A percentile compares a stretch with the other conserved stretches of the same genome.
phyloP scores from a whole-genome alignment of 2,329 filamentous ascomycete genomes.

The Ascochyta koolunga region DNA sequence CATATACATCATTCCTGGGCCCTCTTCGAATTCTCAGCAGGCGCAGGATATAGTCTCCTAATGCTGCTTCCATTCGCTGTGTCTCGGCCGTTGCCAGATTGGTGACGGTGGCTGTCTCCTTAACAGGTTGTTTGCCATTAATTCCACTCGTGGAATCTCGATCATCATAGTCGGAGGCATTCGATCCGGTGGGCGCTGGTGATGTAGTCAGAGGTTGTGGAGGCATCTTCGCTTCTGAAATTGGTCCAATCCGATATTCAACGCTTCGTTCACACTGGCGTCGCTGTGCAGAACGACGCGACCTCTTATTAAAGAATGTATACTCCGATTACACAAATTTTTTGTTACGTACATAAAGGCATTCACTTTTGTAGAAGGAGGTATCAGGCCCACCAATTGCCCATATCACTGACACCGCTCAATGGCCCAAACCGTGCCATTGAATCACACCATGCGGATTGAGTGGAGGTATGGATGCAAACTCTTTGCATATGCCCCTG shows the following conservation, averaged over 20 bases:
- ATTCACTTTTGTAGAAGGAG: background rate
- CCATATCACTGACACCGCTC: background rate
- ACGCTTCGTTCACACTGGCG: background rate
- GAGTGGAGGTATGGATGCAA: constrained; percentile 5
- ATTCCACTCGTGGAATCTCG: constrained; percentile 6
- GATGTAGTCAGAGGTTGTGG: background rate
- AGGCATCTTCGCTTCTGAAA: background rate
- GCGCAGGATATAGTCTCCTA: constrained; percentile 15
- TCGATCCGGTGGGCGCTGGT: background rate
- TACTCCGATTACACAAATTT: no score
- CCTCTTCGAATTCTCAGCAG: constrained; percentile 11
- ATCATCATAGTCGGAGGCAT: constrained; percentile 2
- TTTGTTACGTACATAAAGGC: background rate
- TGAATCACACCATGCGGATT: background rate
- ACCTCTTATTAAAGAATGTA: background rate
- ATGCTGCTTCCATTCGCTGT: constrained; percentile 9
- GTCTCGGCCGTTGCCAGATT: constrained; percentile 12
- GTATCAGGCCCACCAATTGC: background rate
- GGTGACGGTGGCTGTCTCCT: constrained; percentile 8
- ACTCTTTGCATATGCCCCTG: background rate
- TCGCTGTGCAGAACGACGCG: background rate
- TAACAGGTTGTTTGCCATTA: constrained; percentile 7
- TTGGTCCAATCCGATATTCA: background rate
- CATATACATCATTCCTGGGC: constrained; percentile 3
- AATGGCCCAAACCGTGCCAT: background rate